A percentile compares a stretch with the other conserved stretches of the same genome.
phyloP scores from a whole-genome alignment of 129 eudicot genomes.

The Ambrosia artemisiifolia region DNA sequence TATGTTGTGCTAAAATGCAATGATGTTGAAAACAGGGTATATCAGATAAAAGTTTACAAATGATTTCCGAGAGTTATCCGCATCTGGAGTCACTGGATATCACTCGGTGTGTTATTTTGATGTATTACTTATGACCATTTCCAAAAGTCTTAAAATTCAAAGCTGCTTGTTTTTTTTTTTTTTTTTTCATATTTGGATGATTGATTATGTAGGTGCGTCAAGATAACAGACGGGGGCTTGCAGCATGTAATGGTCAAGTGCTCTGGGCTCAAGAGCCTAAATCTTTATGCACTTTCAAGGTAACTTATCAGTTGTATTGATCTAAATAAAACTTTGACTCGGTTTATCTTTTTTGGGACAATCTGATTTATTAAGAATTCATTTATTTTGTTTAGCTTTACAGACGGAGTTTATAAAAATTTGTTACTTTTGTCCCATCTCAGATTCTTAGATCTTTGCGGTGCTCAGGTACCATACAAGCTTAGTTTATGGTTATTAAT shows the following conservation, averaged over 20 bases:
- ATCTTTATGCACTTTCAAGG: conserved; percentile 94
- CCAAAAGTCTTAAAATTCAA: background rate
- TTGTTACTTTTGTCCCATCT: conserved; percentile 57
- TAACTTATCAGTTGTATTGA: conserved; percentile 24
- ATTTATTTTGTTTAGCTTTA: conserved; percentile 56
- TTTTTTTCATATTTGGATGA: background rate
- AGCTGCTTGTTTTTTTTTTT: background rate
- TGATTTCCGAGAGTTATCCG: conserved; percentile 61
- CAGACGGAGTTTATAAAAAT: conserved; percentile 75
- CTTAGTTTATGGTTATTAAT: background rate
- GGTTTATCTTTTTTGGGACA: background rate
- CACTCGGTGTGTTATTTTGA: conserved; percentile 54
- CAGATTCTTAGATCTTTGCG: conserved; percentile 90
- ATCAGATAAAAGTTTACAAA: conserved; percentile 68
- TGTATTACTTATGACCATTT: background rate
- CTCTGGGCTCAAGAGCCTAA: conserved; percentile 66
- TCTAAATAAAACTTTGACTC: background rate
- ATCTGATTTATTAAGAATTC: conserved; percentile 23
- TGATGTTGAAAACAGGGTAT: conserved; percentile 53
- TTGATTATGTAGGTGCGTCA: conserved; percentile 68
- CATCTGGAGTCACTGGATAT: conserved; percentile 71
- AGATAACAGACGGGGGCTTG: conserved; percentile 73
- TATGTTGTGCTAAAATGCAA: conserved; percentile 7
- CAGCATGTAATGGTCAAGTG: conserved; percentile 60
- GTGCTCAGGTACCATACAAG: conserved; percentile 70